These are phyloP conservation scores for Cinnamomum micranthum DNA, from an alignment of 164 flowering plant species.

Conservation along the genomic window DNA sequence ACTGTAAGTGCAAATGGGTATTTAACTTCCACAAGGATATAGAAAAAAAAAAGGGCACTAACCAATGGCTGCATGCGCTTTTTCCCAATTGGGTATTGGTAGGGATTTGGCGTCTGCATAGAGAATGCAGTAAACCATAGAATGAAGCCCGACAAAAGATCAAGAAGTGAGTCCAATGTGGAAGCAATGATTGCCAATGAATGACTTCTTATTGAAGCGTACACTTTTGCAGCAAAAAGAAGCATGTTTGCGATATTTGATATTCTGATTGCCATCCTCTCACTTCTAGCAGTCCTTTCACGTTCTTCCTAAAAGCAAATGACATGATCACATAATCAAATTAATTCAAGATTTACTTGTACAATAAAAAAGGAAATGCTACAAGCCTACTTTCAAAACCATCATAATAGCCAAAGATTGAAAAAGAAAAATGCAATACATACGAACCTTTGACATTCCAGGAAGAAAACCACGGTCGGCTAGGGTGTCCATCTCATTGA, in stretches of 20 bases:
- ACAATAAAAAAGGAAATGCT: neutral
- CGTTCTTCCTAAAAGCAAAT: slow-evolving; percentile 63
- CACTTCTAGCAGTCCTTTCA: slow-evolving; percentile 78
- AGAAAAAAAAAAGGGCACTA: slow-evolving; percentile 20
- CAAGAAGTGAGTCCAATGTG: slow-evolving; percentile 88
- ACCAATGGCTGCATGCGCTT: slow-evolving; percentile 95
- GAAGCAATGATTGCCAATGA: slow-evolving; percentile 91
- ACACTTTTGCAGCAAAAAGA: slow-evolving; percentile 86
- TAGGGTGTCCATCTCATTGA: slow-evolving; percentile 82
- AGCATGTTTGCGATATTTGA: slow-evolving; percentile 88
- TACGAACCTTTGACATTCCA: slow-evolving; percentile 74
- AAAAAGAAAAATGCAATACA: neutral
- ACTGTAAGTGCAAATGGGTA: neutral
- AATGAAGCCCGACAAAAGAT: slow-evolving; percentile 90
- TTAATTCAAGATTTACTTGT: slow-evolving; percentile 7
- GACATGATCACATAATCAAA: neutral
- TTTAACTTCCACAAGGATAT: neutral
- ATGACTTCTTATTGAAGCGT: slow-evolving; percentile 76
- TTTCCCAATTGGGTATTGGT: slow-evolving; percentile 94
- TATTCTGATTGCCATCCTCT: slow-evolving; percentile 73
- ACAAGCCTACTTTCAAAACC: neutral
- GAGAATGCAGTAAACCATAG: slow-evolving; percentile 94
- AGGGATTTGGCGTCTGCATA: slow-evolving; percentile 88
- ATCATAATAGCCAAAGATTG: neutral
- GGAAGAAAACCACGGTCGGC: slow-evolving; percentile 81